Percentiles rank a stretch among this genome's conserved stretches.
Evolutionary conservation across 208 protist genomes (phyloP).

Genomic region (Blastocrithidia nonstop): DNA sequence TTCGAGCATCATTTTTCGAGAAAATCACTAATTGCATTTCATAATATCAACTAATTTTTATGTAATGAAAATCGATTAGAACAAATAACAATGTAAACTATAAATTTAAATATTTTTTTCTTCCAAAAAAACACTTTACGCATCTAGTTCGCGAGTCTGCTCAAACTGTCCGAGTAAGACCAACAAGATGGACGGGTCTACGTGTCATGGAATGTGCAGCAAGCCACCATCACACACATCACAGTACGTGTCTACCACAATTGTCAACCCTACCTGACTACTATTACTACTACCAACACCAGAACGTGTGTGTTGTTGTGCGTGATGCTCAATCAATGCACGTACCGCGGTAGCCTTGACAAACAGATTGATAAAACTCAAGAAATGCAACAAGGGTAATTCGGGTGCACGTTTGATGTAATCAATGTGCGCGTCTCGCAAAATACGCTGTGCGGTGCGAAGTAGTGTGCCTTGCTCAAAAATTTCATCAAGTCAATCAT

Average conservation of each 20-base stretch:
- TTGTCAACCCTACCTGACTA: conserved; percentile 30
- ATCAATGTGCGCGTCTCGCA: conserved; percentile 34
- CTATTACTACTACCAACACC: conserved; percentile 12
- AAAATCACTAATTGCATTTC: too few relatives aligned
- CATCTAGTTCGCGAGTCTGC: too few relatives aligned
- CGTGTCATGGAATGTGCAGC: conserved; percentile 67
- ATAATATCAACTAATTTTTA: too few relatives aligned
- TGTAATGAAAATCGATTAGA: too few relatives aligned
- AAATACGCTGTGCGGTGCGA: conserved; percentile 20
- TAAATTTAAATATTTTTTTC: too few relatives aligned
- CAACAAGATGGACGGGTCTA: conserved; percentile 49
- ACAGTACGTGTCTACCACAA: conserved; percentile 47
- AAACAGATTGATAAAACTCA: conserved; percentile 66
- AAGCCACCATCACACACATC: conserved; percentile 61
- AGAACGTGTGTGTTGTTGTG: neutral
- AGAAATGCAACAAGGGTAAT: conserved; percentile 52
- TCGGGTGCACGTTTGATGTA: conserved; percentile 52
- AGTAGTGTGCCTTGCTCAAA: conserved; percentile 63
- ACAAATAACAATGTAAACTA: too few relatives aligned
- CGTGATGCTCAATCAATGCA: conserved; percentile 14
- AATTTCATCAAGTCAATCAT: conserved; percentile 59
- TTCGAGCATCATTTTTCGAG: too few relatives aligned
- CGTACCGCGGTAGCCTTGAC: conserved; percentile 30
- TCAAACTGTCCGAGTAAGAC: conserved; percentile 27
- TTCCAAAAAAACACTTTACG: too few relatives aligned